Evolutionary conservation across 139 green algal genomes (phyloP).

Genomic region (Prasinococcaceae sp.): DNA sequence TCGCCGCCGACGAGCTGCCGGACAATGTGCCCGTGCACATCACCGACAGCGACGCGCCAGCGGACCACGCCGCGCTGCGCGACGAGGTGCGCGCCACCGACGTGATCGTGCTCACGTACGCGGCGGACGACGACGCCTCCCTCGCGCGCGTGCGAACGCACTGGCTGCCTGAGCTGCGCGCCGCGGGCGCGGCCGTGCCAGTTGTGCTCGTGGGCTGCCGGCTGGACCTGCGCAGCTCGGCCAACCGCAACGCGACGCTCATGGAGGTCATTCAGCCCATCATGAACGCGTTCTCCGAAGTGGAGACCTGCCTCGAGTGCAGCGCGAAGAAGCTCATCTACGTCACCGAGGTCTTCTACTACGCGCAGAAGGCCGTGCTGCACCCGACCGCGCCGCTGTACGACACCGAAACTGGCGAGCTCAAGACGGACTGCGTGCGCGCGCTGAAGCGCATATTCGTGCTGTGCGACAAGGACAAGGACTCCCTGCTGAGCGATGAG

Average conservation of each 20-base stretch:
- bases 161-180: slow-evolving; percentile 56
- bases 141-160: slow-evolving; percentile 36
- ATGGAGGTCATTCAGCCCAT: slow-evolving; percentile 40
- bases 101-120: slow-evolving; percentile 49
- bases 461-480: slow-evolving; percentile 61
- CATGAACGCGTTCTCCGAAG: slow-evolving; percentile 43
- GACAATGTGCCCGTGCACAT: slow-evolving; percentile 54
- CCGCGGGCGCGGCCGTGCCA: slow-evolving; percentile 14
- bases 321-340: slow-evolving; percentile 35
- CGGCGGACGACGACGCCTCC: slow-evolving; percentile 18
- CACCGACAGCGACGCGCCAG: slow-evolving; percentile 54
- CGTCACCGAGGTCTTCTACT: slow-evolving; percentile 52
- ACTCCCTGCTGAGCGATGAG: slow-evolving; percentile 50
- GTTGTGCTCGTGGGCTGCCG: slow-evolving; percentile 61
- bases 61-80: slow-evolving; percentile 40
- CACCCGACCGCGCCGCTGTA: slow-evolving; percentile 76
- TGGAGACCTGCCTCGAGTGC: slow-evolving; percentile 81
- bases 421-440: slow-evolving; percentile 45
- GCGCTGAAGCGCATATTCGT: slow-evolving; percentile 76
- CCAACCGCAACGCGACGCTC: slow-evolving; percentile 27
- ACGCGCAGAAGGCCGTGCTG: slow-evolving; percentile 66
- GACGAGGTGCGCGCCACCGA: slow-evolving; percentile 33
- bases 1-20: slow-evolving; percentile 49
- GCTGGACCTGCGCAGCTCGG: slow-evolving; percentile 38
- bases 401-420: slow-evolving; percentile 32